Evolutionary conservation across 2,329 filamentous ascomycete species (phyloP), one percentile per base, ranked within the genome.

Genomic region (Penicillium sp.): DNA sequence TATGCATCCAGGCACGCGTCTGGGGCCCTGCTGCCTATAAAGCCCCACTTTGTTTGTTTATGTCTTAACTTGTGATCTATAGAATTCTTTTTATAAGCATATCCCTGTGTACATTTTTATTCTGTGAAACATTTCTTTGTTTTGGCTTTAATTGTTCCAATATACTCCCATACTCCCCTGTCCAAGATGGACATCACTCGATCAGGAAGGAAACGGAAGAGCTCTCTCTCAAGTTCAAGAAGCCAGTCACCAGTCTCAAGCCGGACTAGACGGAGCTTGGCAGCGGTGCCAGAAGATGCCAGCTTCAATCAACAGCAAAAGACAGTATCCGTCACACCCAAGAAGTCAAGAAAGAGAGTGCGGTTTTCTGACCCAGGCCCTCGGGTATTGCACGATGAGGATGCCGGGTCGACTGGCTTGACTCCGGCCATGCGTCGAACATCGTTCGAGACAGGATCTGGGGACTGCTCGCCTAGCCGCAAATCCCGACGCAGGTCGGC

Each of bases 281-380:
- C 42, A 28, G 24, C 42, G 5, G 48, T 32, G 10, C 12, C 28
- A 17, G 29, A 50, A 15, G 10, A 46, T 47, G 21, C 33, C 33
- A 29, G 22, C 15, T 12, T 21, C 32, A 41, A 22, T 6, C 44
- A 31, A 21, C 22, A 34, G 17, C 31, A 47, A 28, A 48, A 43
- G 32, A 1, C n/a, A 32, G 22, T 41, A 21, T 38, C 40, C 17
- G 37, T 19, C n/a, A 69, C 66, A 24, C 65, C 69, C 3, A 61
- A 57, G 32, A 68, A 61, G 57, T 54, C 61, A 13, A 62, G 61
- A 33, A 76, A 75, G 54, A 68, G 63, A 54, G 69, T 72, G 32
- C 71, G 73, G 24, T 74, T 75, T 56, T 75, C 73, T 2, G 71
- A 74, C 43, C 68, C 71, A 6, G 67, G 67, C 6, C 64, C 65